Conservation (phyloP, 2,329 filamentous ascomycete species). For the Hymenoscyphus albidus region DNA sequence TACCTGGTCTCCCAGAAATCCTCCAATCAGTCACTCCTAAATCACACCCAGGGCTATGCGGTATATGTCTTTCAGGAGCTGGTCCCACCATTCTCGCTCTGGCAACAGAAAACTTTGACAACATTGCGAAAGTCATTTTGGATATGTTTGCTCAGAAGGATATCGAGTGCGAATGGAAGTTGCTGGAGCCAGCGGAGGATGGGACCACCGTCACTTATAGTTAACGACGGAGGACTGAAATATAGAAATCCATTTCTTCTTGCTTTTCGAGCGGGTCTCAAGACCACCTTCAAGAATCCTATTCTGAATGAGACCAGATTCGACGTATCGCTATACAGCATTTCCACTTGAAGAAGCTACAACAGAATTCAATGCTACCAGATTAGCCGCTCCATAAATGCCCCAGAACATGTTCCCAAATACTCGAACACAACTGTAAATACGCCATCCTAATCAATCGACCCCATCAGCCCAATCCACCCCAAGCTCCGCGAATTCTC, state of each 20-base stretch:
- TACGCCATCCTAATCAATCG: not conserved
- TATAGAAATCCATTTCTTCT: not conserved
- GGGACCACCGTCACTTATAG: slow-evolving; percentile 33
- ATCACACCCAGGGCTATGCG: slow-evolving; percentile 81
- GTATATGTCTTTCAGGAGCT: slow-evolving; percentile 91
- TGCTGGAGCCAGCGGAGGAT: slow-evolving; percentile 84
- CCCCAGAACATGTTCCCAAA: slow-evolving; percentile 4
- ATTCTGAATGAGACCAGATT: not conserved
- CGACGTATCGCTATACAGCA: not conserved
- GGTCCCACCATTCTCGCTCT: slow-evolving; percentile 93
- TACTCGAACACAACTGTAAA: slow-evolving; percentile 3
- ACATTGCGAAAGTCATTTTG: slow-evolving; percentile 78
- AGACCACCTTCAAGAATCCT: not conserved
- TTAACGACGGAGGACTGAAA: slow-evolving; percentile 16
- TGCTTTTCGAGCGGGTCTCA: not conserved
- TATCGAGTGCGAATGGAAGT: slow-evolving; percentile 79
- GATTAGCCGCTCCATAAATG: slow-evolving; percentile 9
- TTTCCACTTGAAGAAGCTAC: slow-evolving; percentile 1
- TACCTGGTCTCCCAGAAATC: slow-evolving; percentile 87
- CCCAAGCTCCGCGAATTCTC: slow-evolving; percentile 75
- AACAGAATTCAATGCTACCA: slow-evolving; percentile 5
- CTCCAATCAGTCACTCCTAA: slow-evolving; percentile 85
- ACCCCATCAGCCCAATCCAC: slow-evolving; percentile 53
- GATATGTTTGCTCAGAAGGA: slow-evolving; percentile 65
- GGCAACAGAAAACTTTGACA: slow-evolving; percentile 83